phyloP scores from a whole-genome alignment of 73 alveolate genomes.

The Paramecium bursaria region DNA sequence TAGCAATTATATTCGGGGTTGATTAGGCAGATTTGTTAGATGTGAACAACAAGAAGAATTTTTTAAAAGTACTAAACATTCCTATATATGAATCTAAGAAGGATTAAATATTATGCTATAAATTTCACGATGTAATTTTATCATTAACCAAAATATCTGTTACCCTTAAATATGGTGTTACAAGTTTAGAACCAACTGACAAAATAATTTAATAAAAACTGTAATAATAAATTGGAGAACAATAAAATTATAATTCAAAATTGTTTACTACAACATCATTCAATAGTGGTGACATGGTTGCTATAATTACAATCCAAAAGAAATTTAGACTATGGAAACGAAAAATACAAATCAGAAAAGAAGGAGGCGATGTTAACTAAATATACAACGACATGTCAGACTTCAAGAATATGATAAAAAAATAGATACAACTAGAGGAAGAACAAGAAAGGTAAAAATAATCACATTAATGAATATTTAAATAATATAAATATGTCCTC shows the following conservation, averaged over 20 bases:
- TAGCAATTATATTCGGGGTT: constrained; percentile 65
- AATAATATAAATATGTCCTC: constrained; percentile 37
- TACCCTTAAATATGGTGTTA: constrained; percentile 64
- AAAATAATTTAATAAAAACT: constrained; percentile 25
- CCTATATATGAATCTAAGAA: constrained; percentile 59
- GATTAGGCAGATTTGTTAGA: constrained; percentile 65
- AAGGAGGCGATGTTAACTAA: constrained; percentile 37
- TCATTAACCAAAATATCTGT: constrained; percentile 65
- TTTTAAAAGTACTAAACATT: constrained; percentile 59
- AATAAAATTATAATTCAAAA: neutral
- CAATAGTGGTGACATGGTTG: constrained; percentile 62
- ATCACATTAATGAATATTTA: no score
- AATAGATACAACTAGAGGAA: constrained; percentile 41
- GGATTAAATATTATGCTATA: constrained; percentile 49
- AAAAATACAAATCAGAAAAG: constrained; percentile 39
- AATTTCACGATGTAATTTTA: constrained; percentile 65
- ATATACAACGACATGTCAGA: constrained; percentile 52
- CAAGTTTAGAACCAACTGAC: constrained; percentile 63
- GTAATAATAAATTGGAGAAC: constrained; percentile 14
- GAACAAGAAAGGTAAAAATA: no score
- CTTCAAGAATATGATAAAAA: constrained; percentile 26
- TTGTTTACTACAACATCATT: constrained; percentile 30
- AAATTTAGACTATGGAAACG: constrained; percentile 49
- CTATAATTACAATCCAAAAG: constrained; percentile 32
- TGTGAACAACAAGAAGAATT: constrained; percentile 64